phyloP scores from a whole-genome alignment of 2,329 filamentous ascomycete genomes.

The Raffaelea arxii region DNA sequence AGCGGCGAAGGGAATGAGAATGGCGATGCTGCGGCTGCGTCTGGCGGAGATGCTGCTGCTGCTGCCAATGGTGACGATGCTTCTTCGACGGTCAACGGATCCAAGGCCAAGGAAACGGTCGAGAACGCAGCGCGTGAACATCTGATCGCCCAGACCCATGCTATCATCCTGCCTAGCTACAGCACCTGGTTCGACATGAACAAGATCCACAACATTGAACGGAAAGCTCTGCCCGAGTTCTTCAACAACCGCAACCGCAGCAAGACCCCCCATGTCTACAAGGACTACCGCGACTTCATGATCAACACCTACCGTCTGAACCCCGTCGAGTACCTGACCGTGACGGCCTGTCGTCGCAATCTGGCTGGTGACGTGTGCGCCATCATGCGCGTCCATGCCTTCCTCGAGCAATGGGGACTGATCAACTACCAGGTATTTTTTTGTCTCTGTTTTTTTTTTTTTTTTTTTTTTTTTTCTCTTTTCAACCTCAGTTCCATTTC shows the following conservation, averaged over 20 bases:
- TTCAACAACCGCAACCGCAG: conserved; percentile 98
- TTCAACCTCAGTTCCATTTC: too few relatives aligned
- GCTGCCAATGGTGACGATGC: too few relatives aligned
- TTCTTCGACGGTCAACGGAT: too few relatives aligned
- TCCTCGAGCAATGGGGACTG: conserved; percentile 95
- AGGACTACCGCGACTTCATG: conserved; percentile 99
- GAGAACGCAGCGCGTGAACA: conserved; percentile 86
- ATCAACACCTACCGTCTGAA: conserved; percentile 98
- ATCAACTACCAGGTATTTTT: conserved; percentile 88
- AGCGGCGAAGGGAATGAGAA: conserved; percentile 31
- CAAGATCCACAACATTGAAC: conserved; percentile 79
- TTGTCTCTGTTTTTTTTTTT: not conserved
- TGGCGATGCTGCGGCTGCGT: too few relatives aligned
- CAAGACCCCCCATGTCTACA: conserved; percentile 95
- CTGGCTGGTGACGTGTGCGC: conserved; percentile 95
- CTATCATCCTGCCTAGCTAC: conserved; percentile 94
- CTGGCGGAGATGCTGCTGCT: too few relatives aligned
- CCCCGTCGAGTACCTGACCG: conserved; percentile 89
- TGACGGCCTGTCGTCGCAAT: conserved; percentile 91
- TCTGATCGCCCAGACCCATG: conserved; percentile 84
- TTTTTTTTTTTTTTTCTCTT: not conserved
- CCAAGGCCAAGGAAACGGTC: conserved; percentile 68
- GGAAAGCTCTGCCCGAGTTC: conserved; percentile 91
- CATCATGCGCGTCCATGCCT: conserved; percentile 97
- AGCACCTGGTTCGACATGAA: conserved; percentile 99